phyloP scores from a whole-genome alignment of 345 rosid genomes.

The Rhodamnia rubescens region DNA sequence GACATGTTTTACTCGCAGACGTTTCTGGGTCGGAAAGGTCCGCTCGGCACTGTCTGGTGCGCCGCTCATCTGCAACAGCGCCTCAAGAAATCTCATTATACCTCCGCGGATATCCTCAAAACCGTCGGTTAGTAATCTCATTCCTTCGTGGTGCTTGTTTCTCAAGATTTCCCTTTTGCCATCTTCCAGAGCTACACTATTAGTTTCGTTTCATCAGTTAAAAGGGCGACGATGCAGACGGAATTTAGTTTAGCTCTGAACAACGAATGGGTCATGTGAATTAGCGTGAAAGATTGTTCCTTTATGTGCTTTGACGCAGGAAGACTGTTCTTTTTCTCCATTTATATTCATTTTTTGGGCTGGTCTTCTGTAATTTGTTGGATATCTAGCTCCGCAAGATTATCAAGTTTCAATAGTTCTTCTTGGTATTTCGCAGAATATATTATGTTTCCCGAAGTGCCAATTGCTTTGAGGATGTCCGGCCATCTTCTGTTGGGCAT shows the following conservation, averaged over 20 bases:
- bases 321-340: neutral
- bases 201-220: neutral
- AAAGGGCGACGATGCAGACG: neutral
- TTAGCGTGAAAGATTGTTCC: neutral
- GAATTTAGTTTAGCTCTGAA: neutral
- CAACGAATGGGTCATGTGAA: neutral
- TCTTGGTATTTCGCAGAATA: conserved; percentile 20
- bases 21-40: conserved; percentile 54
- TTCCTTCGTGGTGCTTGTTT: neutral
- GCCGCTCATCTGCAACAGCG: conserved; percentile 80
- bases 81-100: conserved; percentile 72
- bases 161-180: neutral
- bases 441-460: conserved; percentile 64
- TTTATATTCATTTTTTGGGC: neutral
- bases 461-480: conserved; percentile 71
- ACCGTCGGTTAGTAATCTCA: conserved; percentile 31
- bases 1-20: conserved; percentile 68
- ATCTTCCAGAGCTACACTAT: neutral
- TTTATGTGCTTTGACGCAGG: neutral
- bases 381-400: neutral
- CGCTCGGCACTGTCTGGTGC: conserved; percentile 70
- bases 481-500: conserved; percentile 73
- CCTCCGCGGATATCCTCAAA: conserved; percentile 48
- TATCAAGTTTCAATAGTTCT: neutral
- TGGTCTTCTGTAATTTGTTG: neutral